phyloP scores from a whole-genome alignment of 495 filamentous ascomycete species.

The Neurospora tetrasperma region DNA sequence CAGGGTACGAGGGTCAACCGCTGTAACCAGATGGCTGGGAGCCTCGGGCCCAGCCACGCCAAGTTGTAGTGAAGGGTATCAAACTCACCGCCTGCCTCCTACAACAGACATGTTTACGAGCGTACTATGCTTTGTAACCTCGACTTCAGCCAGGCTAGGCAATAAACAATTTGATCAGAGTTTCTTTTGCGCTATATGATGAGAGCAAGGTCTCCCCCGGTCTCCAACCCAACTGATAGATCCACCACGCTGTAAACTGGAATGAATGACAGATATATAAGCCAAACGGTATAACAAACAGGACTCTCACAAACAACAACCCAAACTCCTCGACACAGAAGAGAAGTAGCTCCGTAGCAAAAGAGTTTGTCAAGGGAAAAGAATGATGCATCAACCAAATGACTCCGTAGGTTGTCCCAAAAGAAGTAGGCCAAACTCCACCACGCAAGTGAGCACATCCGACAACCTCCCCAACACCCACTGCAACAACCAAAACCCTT shows the following conservation, averaged over 20 bases:
- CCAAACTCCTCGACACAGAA: slow-evolving; percentile 1
- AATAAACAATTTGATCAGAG: neutral
- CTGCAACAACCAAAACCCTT: slow-evolving; percentile 13
- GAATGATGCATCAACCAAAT: neutral
- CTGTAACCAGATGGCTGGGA: neutral
- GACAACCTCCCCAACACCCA: slow-evolving; percentile 17
- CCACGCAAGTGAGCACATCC: slow-evolving; percentile 17
- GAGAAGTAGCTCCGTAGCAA: neutral
- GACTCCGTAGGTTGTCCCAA: neutral
- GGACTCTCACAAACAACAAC: slow-evolving; percentile 1
- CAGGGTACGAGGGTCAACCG: neutral
- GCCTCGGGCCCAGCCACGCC: neutral
- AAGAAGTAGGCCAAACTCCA: slow-evolving; percentile 22
- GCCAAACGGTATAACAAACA: neutral
- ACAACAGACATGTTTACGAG: neutral
- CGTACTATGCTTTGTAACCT: neutral
- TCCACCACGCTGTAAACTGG: neutral
- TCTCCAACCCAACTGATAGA: neutral
- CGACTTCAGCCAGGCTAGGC: neutral
- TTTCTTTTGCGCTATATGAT: neutral
- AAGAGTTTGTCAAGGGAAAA: neutral
- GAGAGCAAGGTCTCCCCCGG: too few relatives aligned
- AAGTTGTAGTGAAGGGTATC: neutral
- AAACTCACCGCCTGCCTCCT: neutral
- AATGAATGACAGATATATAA: neutral